Conservation (phyloP, 2,329 filamentous ascomycete genomes). For the Parasarocladium wereldwijsianum region DNA sequence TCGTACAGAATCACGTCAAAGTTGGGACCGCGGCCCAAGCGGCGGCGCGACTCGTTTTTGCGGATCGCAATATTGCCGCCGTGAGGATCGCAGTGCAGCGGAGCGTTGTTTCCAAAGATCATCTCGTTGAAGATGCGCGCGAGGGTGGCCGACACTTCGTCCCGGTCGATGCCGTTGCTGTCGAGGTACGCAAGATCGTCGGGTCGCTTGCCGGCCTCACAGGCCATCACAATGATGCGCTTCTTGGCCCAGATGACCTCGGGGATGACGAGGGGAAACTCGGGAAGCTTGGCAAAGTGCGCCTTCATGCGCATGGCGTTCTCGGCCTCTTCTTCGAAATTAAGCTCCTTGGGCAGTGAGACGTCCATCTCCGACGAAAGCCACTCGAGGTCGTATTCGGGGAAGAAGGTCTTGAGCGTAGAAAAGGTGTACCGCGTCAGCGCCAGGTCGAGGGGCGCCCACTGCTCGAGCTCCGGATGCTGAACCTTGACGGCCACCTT, state of each 20-base stretch:
- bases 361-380: conserved; percentile 83
- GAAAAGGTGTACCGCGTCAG: conserved; percentile 82
- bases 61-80: conserved; percentile 91
- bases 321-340: conserved; percentile 72
- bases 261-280: conserved; percentile 76
- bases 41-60: conserved; percentile 46
- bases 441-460: conserved; percentile 75
- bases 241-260: conserved; percentile 79
- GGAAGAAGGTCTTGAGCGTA: conserved; percentile 83
- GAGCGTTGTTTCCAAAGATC: conserved; percentile 85
- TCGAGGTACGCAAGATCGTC: conserved; percentile 86
- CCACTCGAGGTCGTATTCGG: conserved; percentile 96
- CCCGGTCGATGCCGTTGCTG: conserved; percentile 72
- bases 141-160: conserved; percentile 85
- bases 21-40: conserved; percentile 43
- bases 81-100: conserved; percentile 92
- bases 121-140: conserved; percentile 97
- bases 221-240: conserved; percentile 91
- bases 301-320: conserved; percentile 70
- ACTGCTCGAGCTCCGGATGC: conserved; percentile 78
- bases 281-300: conserved; percentile 62
- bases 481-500: conserved; percentile 94
- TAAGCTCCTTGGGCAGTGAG: conserved; percentile 79
- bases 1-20: conserved; percentile 97
- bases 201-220: conserved; percentile 69